Evolutionary conservation across 116 monocot species (phyloP).

Genomic region (Posidonia oceanica): DNA sequence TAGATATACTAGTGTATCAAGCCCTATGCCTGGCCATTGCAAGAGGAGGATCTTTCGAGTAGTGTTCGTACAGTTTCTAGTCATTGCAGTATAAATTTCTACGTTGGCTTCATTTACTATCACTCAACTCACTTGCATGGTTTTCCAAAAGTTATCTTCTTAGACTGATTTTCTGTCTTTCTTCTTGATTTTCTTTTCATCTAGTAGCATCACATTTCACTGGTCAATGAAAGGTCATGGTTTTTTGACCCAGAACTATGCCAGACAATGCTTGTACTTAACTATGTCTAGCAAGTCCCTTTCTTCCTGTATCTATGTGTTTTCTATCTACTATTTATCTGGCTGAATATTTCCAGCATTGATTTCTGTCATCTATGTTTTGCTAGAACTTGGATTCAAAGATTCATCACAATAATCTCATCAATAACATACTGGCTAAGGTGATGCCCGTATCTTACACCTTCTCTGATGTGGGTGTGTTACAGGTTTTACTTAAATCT

Average conservation of each 20-base stretch:
- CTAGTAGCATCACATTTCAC: no score
- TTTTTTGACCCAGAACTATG: no score
- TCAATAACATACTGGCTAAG: conserved; percentile 97
- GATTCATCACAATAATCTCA: conserved; percentile 98
- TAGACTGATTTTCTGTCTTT: neutral
- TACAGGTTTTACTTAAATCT: neutral
- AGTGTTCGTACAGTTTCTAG: no score
- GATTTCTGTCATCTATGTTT: conserved; percentile 3
- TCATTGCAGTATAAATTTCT: no score
- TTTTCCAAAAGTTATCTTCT: no score
- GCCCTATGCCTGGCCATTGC: no score
- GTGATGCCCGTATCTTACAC: conserved; percentile 8
- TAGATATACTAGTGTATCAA: no score
- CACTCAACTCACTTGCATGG: no score
- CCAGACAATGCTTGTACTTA: neutral
- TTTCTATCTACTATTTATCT: neutral
- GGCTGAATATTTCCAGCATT: neutral
- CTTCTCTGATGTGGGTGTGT: neutral
- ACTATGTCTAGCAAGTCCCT: neutral
- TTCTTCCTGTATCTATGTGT: neutral
- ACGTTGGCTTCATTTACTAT: no score
- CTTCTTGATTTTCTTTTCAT: neutral
- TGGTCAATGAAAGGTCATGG: no score
- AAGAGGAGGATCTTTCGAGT: no score
- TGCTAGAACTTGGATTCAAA: conserved; percentile 89